Conservation (phyloP, 345 rosid species). For the Euclidium syriacum region DNA sequence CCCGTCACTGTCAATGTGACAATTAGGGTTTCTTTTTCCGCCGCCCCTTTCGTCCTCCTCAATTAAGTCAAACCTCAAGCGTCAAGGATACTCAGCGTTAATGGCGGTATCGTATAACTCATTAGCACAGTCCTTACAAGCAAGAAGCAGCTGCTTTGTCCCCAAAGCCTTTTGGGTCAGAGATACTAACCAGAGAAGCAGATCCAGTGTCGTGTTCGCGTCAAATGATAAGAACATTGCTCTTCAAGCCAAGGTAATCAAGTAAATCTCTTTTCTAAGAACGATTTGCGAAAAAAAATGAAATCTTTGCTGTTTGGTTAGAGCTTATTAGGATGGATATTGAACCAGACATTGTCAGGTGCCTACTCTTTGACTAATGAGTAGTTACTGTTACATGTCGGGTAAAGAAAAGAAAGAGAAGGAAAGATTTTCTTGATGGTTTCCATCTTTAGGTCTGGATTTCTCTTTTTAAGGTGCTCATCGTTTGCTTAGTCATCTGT, state of each 20-base stretch:
- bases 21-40: constrained; percentile 23
- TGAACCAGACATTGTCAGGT: constrained; percentile 29
- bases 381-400: constrained; percentile 30
- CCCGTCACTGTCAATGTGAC: not conserved
- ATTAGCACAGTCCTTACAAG: constrained; percentile 4
- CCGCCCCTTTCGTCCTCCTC: constrained; percentile 5
- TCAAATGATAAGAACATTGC: constrained; percentile 22
- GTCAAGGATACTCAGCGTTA: not conserved
- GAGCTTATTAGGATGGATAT: not conserved
- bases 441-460: constrained; percentile 7
- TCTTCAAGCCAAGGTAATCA: constrained; percentile 18
- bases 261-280: not conserved
- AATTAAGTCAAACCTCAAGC: not conserved
- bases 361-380: constrained; percentile 19
- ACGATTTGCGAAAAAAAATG: not conserved
- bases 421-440: constrained; percentile 2
- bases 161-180: not conserved
- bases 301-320: not conserved
- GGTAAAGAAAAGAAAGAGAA: constrained; percentile 16
- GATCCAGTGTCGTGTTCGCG: constrained; percentile 23
- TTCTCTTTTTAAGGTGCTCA: constrained; percentile 25
- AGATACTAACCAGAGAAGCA: constrained; percentile 14
- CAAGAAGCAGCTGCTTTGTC: constrained; percentile 13
- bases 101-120: constrained; percentile 22
- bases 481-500: constrained; percentile 29